Evolutionary conservation across 2,329 filamentous ascomycete genomes (phyloP), one percentile per base, ranked within the genome.

Genomic region (Talaromyces marneffei): DNA sequence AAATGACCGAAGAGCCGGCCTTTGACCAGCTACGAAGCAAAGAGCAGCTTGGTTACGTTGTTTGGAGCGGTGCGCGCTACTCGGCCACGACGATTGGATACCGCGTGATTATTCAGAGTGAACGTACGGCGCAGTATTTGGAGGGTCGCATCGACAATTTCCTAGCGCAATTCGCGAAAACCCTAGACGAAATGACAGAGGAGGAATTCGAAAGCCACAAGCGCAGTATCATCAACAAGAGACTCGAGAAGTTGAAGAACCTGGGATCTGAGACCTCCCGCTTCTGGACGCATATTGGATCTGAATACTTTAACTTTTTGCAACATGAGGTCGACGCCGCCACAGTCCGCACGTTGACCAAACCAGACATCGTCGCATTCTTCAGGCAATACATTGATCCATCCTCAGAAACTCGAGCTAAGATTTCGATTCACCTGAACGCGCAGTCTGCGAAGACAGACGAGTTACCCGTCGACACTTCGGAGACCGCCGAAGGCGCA

Each of bases 1-100:
- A 97, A 75, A 89, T 99, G 78, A 87, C 91, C 0, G 90, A 96
- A 61, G 94, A 99, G 77, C 92, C 92, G 3, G 89, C 89, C 8
- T 99, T 97, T 71, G 91, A 99, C 75, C 92, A 96, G 74, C 82
- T 99, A 7, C 86, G 94, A 55, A 97, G 94, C 46, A 97, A 97
- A 76, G 93, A 99, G 74, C 93, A 99, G 76, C 87, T 99, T 6
- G 94, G 94, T 12, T 99, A 99, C 68, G 90, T 99, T 58, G 93
- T 99, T 0, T 96, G 93, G 76, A 93, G 90, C 54, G 90, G 91
- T 29, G 82, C 86, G 10, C 82, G 88, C 40, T 83, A 84, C 57
- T 85, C 89, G 60, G 79, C 86, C n/a, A 92, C 89, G 0, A 93
- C 89, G 0, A 88, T 91, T 68, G 91, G 90, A 0, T 94, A 94